These are phyloP conservation scores for Setomelanomma holmii DNA, from an alignment of 2,329 filamentous ascomycete genomes.

Conservation along the genomic window DNA sequence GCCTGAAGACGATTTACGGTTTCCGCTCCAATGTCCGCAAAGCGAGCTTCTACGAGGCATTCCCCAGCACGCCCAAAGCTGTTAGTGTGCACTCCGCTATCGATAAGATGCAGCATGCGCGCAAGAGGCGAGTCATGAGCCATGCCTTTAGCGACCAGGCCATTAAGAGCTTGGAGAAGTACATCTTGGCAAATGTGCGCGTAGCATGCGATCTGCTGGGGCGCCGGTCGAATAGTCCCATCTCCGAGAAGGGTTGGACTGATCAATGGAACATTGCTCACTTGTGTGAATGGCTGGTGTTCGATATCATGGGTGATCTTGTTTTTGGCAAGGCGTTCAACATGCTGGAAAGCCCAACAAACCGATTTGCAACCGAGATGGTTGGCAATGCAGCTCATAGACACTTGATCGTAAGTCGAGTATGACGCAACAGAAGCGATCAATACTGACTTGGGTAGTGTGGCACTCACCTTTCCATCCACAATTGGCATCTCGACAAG, in stretches of 20 bases:
- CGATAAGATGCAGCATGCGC: constrained; percentile 55
- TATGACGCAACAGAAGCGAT: neutral
- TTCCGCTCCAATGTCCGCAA: constrained; percentile 58
- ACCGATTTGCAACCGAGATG: constrained; percentile 52
- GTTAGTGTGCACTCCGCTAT: constrained; percentile 55
- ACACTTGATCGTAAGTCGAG: constrained; percentile 51
- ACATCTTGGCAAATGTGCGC: constrained; percentile 53
- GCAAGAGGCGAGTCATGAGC: constrained; percentile 55
- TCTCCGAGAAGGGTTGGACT: constrained; percentile 48
- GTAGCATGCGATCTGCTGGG: constrained; percentile 48
- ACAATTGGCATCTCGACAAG: constrained; percentile 53
- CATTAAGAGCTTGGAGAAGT: constrained; percentile 55
- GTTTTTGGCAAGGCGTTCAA: constrained; percentile 55
- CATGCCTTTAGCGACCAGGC: constrained; percentile 57
- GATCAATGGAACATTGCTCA: constrained; percentile 53
- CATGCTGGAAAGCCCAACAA: constrained; percentile 50
- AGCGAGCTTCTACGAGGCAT: constrained; percentile 57
- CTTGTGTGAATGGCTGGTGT: constrained; percentile 55
- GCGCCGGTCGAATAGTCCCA: constrained; percentile 18
- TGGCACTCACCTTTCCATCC: constrained; percentile 53
- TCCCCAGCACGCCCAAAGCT: constrained; percentile 52
- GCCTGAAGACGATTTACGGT: constrained; percentile 58
- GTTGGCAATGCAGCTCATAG: constrained; percentile 54
- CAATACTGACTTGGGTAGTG: constrained; percentile 36
- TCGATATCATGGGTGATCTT: constrained; percentile 61